These are phyloP conservation scores for Penicillium sp. DNA, from an alignment of 2,329 filamentous ascomycete species.

Conservation along the genomic window DNA sequence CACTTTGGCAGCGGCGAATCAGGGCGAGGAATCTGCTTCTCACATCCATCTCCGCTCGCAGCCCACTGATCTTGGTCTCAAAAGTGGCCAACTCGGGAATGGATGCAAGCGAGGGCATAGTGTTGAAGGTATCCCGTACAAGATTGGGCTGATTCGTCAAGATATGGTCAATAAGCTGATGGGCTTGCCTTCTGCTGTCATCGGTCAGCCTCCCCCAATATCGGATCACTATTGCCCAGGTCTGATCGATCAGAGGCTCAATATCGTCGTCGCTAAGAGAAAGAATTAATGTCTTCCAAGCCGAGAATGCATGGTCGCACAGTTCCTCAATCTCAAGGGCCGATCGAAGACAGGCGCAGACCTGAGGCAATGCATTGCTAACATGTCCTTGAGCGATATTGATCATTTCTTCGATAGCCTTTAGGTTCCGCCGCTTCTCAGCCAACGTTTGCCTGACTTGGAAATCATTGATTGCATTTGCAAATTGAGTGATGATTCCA, in stretches of 20 bases:
- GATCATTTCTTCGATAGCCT: conserved; percentile 86
- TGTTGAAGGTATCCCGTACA: conserved; percentile 68
- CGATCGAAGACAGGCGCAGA: conserved; percentile 81
- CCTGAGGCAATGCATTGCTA: conserved; percentile 81
- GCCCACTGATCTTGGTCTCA: conserved; percentile 63
- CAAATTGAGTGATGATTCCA: conserved; percentile 81
- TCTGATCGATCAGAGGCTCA: conserved; percentile 78
- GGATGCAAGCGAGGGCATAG: conserved; percentile 73
- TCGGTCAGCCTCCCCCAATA: conserved; percentile 73
- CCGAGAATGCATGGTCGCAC: conserved; percentile 75
- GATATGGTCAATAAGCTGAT: conserved; percentile 65
- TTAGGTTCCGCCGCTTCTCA: conserved; percentile 77
- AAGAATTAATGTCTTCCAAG: conserved; percentile 79
- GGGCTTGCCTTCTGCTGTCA: conserved; percentile 60
- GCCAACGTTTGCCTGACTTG: conserved; percentile 57
- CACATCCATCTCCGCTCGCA: conserved; percentile 67
- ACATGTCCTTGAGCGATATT: conserved; percentile 71
- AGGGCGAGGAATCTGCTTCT: conserved; percentile 72
- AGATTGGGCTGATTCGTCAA: conserved; percentile 63
- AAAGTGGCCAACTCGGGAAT: conserved; percentile 71
- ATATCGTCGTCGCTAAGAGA: conserved; percentile 78
- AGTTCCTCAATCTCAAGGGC: conserved; percentile 74
- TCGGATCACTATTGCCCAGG: conserved; percentile 80
- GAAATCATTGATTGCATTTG: conserved; percentile 73
- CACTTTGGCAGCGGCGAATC: conserved; percentile 72